A percentile compares a stretch with the other conserved stretches of the same genome.
Evolutionary conservation across 768 basidiomycete genomes (phyloP).

Genomic region (Hygrophorus pudorinus): DNA sequence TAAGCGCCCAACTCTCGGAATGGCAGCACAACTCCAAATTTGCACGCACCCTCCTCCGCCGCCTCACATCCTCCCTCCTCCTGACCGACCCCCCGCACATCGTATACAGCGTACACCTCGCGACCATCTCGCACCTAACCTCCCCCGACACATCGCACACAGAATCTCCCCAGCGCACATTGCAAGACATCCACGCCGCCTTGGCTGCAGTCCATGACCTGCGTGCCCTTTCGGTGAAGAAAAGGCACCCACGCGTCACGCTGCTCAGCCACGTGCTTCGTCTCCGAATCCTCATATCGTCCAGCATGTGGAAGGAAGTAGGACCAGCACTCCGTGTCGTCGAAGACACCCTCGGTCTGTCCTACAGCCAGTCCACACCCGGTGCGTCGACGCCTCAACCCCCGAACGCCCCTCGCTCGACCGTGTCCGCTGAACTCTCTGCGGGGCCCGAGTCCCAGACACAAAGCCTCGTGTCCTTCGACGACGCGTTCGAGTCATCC

Average conservation of each 20-base stretch:
- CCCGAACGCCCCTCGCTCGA: background rate
- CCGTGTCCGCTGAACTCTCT: background rate
- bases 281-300: constrained; percentile 43
- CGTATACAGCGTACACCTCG: constrained; percentile 45
- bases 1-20: constrained; percentile 50
- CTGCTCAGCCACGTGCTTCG: constrained; percentile 47
- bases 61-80: constrained; percentile 37
- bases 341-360: constrained; percentile 41
- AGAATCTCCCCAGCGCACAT: constrained; percentile 7
- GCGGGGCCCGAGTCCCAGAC: background rate
- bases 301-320: constrained; percentile 45
- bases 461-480: background rate
- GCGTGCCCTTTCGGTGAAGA: constrained; percentile 13
- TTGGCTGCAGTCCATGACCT: constrained; percentile 27
- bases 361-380: constrained; percentile 13
- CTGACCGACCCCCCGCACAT: constrained; percentile 42
- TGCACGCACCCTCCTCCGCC: constrained; percentile 48
- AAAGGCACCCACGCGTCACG: constrained; percentile 30
- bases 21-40: constrained; percentile 47
- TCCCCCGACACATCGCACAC: background rate
- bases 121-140: constrained; percentile 37
- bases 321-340: constrained; percentile 34
- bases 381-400: background rate
- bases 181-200: constrained; percentile 11
- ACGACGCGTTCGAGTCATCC: constrained; percentile 13